A percentile compares a stretch with the other conserved stretches of the same genome.
Conservation (phyloP, 2,329 filamentous ascomycete genomes). For the Colletotrichum salicis region DNA sequence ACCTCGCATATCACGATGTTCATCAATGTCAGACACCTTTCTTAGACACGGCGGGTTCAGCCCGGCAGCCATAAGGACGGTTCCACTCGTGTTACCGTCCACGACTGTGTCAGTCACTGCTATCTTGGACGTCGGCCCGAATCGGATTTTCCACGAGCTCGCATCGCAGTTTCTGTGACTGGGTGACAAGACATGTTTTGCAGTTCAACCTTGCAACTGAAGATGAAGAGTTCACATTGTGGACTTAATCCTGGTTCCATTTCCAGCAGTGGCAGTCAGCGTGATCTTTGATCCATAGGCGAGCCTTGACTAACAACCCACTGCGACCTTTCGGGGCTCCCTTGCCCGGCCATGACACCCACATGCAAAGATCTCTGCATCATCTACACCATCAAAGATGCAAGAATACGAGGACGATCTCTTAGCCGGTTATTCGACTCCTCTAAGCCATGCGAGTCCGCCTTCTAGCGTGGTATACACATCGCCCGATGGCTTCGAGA, state of each 20-base stretch:
- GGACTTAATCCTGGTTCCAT: not conserved
- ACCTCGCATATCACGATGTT: not conserved
- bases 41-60: not conserved
- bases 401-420: not conserved
- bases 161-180: not conserved
- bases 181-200: slow-evolving; percentile 5
- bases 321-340: not conserved
- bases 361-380: not conserved
- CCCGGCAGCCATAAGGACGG: slow-evolving; percentile 4
- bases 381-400: slow-evolving; percentile 1
- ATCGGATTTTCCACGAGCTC: not conserved
- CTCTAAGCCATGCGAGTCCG: not conserved
- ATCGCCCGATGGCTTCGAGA: slow-evolving; percentile 4
- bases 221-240: not conserved
- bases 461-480: not conserved
- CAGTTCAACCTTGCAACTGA: not conserved
- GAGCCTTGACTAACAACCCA: not conserved
- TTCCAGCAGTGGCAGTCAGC: not conserved
- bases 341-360: not conserved
- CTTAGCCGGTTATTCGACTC: not conserved
- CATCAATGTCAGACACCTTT: not conserved
- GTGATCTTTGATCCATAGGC: not conserved
- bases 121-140: not conserved
- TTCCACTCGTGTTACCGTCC: not conserved
- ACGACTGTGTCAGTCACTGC: not conserved